Percentiles rank a stretch among this genome's conserved stretches.
Evolutionary conservation across 345 rosid genomes (phyloP).

Genomic region (Mallotus nudiflorus): DNA sequence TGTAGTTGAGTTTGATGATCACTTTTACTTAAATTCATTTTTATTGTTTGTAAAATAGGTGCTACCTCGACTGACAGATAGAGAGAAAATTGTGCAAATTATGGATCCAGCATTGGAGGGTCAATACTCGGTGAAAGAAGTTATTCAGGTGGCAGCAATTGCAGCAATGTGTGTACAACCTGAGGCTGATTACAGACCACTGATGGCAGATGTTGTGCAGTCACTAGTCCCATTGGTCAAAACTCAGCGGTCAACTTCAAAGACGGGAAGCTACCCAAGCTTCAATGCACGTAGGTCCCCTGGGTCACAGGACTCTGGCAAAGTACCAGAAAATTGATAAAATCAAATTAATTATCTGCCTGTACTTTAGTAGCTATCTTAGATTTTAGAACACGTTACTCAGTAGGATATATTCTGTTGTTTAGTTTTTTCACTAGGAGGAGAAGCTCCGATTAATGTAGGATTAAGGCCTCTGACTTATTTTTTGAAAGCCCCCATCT

Average conservation of each 20-base stretch:
- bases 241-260: conserved; percentile 54
- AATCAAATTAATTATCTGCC: neutral
- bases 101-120: conserved; percentile 87
- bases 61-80: conserved; percentile 67
- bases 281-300: conserved; percentile 53
- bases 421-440: neutral
- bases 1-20: neutral
- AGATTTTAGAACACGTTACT: neutral
- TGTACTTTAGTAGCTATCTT: neutral
- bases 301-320: conserved; percentile 29
- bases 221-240: conserved; percentile 78
- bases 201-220: conserved; percentile 95
- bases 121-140: conserved; percentile 81
- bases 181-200: conserved; percentile 85
- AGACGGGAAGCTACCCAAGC: conserved; percentile 53
- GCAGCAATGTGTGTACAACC: conserved; percentile 97
- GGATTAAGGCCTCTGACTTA: neutral
- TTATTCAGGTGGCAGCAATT: conserved; percentile 87
- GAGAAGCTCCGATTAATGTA: neutral
- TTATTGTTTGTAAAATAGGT: conserved; percentile 44
- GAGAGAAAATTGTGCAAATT: conserved; percentile 77
- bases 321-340: conserved; percentile 27
- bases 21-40: neutral
- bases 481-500: too few species aligned
- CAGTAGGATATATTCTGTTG: neutral